Evolutionary conservation across 305 asterid species (phyloP).

Genomic region (Rubia tinctorum): DNA sequence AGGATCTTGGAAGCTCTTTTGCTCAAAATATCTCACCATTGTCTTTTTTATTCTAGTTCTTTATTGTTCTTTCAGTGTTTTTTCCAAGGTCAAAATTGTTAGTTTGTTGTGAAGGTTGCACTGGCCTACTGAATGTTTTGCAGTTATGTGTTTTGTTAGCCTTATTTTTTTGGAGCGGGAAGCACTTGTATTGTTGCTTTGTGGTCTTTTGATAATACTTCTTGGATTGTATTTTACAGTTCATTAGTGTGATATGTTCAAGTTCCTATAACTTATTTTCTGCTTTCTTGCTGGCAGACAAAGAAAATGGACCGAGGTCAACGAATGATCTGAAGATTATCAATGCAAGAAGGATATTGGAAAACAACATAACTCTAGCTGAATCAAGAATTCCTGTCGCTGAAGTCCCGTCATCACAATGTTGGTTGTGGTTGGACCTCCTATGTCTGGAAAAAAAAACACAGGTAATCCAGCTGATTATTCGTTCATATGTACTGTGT

Average conservation of each 20-base stretch:
- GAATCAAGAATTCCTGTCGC: constrained; percentile 81
- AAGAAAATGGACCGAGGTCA: constrained; percentile 74
- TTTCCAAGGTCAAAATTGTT: background rate
- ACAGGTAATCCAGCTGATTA: constrained; percentile 41
- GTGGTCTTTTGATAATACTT: background rate
- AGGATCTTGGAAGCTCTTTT: background rate
- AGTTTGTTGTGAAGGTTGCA: background rate
- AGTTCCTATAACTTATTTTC: background rate
- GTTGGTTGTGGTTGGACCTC: constrained; percentile 88
- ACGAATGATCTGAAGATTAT: constrained; percentile 80
- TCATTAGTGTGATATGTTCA: background rate
- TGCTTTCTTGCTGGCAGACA: constrained; percentile 40
- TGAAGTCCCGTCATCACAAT: constrained; percentile 93
- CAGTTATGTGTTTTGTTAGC: background rate
- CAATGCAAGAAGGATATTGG: constrained; percentile 86
- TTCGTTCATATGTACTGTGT: background rate
- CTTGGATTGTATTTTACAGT: background rate
- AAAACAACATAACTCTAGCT: constrained; percentile 69
- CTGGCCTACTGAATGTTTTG: background rate
- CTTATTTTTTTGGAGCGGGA: background rate
- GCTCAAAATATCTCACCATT: background rate
- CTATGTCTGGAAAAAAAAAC: constrained; percentile 59
- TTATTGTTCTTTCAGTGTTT: background rate
- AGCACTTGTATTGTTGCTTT: background rate
- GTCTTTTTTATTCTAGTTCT: background rate